These are phyloP conservation scores for Russula vinacea DNA, from an alignment of 768 basidiomycete species.

Conservation along the genomic window DNA sequence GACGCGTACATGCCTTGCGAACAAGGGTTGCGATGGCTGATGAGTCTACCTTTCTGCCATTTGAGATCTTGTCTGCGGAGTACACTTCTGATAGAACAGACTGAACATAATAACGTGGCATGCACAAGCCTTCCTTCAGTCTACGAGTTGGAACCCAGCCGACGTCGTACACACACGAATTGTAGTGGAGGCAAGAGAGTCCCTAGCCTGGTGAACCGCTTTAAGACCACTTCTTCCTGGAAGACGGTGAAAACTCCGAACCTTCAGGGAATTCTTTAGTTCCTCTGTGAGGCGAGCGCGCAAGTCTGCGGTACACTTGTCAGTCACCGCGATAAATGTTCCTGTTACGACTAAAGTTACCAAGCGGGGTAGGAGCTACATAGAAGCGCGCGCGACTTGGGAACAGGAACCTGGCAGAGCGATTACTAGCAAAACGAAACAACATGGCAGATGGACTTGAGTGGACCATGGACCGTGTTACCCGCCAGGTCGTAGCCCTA, in stretches of 20 bases:
- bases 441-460: neutral
- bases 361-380: neutral
- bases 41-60: constrained; percentile 43
- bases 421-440: neutral
- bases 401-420: neutral
- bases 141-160: neutral
- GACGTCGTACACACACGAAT: constrained; percentile 40
- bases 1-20: constrained; percentile 54
- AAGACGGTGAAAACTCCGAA: constrained; percentile 30
- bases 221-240: neutral
- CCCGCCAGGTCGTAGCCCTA: neutral
- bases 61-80: constrained; percentile 56
- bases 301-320: constrained; percentile 42
- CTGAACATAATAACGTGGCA: constrained; percentile 38
- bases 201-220: constrained; percentile 45
- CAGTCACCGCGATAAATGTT: neutral
- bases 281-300: constrained; percentile 50
- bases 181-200: constrained; percentile 54
- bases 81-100: constrained; percentile 69
- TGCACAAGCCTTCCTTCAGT: neutral
- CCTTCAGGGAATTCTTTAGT: constrained; percentile 70
- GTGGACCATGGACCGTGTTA: no score
- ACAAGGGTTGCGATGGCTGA: constrained; percentile 52
- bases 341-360: neutral
- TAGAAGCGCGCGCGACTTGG: constrained; percentile 1